Conservation (phyloP, 2,329 filamentous ascomycete species). For the Penicillium sp. region DNA sequence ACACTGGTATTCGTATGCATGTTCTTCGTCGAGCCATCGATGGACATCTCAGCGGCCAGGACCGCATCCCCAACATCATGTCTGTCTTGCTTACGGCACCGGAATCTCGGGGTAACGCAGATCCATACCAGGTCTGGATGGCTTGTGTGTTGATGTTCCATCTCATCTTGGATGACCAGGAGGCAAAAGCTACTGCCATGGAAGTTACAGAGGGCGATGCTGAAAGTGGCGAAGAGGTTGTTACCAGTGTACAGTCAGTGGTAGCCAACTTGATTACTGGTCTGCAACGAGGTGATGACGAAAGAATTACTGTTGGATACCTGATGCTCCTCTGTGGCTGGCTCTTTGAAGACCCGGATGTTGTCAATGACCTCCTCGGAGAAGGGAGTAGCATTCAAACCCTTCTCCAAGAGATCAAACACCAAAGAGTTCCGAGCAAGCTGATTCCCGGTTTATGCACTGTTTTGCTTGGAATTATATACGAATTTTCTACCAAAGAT, state of each 20-base stretch:
- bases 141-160: constrained; percentile 84
- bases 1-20: constrained; percentile 76
- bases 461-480: constrained; percentile 80
- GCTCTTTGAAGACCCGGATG: constrained; percentile 88
- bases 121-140: constrained; percentile 89
- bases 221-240: constrained; percentile 85
- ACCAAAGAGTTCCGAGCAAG: constrained; percentile 58
- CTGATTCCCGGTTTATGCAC: constrained; percentile 80
- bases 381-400: constrained; percentile 92
- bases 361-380: constrained; percentile 86
- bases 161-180: constrained; percentile 73
- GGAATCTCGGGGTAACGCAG: constrained; percentile 60
- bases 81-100: constrained; percentile 73
- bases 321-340: constrained; percentile 84
- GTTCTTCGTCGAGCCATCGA: constrained; percentile 87
- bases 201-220: constrained; percentile 85
- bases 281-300: constrained; percentile 72
- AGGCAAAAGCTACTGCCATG: constrained; percentile 77
- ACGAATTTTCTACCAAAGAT: constrained; percentile 97
- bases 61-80: constrained; percentile 85
- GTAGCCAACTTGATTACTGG: constrained; percentile 81
- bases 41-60: constrained; percentile 71
- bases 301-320: constrained; percentile 77
- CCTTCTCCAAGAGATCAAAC: constrained; percentile 71
- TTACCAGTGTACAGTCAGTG: constrained; percentile 88